These are phyloP conservation scores for Phaseolus coccineus DNA, from an alignment of 331 rosid genomes.

Conservation along the genomic window DNA sequence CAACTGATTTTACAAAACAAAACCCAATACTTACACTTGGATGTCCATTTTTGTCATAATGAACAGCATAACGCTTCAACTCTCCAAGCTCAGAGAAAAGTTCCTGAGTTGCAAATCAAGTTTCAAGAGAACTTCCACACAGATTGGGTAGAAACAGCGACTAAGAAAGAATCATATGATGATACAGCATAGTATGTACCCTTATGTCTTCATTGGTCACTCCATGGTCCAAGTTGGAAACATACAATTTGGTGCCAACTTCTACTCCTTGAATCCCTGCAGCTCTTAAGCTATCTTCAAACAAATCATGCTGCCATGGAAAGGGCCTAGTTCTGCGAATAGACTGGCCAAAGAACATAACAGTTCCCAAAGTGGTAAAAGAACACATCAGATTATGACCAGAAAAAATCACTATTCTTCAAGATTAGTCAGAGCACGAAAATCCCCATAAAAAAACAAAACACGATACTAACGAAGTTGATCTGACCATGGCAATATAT, in stretches of 20 bases:
- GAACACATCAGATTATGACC: slow-evolving; percentile 83
- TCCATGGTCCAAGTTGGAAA: slow-evolving; percentile 63
- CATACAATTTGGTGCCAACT: slow-evolving; percentile 88
- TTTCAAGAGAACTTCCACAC: slow-evolving; percentile 56
- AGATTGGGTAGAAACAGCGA: slow-evolving; percentile 38
- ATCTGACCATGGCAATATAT: slow-evolving; percentile 46
- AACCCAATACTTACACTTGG: slow-evolving; percentile 62
- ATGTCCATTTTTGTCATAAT: slow-evolving; percentile 89
- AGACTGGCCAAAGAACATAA: slow-evolving; percentile 89
- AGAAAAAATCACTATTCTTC: slow-evolving; percentile 80
- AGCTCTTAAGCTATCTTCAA: slow-evolving; percentile 98
- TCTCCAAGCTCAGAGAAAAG: slow-evolving; percentile 91
- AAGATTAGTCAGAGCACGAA: slow-evolving; percentile 53
- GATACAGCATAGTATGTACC: slow-evolving; percentile 71
- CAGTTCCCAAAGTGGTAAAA: slow-evolving; percentile 80
- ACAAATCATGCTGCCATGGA: slow-evolving; percentile 89
- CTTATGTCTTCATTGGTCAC: slow-evolving; percentile 92
- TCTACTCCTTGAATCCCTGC: slow-evolving; percentile 86
- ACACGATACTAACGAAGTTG: slow-evolving; percentile 49
- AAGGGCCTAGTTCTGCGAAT: slow-evolving; percentile 82
- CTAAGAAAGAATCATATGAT: slow-evolving; percentile 51
- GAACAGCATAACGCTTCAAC: slow-evolving; percentile 88
- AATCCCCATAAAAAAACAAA: slow-evolving; percentile 48
- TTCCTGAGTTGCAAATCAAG: slow-evolving; percentile 85
- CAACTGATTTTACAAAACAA: background rate